Evolutionary conservation across 768 basidiomycete genomes (phyloP).

Genomic region (Lentinula detonsa): DNA sequence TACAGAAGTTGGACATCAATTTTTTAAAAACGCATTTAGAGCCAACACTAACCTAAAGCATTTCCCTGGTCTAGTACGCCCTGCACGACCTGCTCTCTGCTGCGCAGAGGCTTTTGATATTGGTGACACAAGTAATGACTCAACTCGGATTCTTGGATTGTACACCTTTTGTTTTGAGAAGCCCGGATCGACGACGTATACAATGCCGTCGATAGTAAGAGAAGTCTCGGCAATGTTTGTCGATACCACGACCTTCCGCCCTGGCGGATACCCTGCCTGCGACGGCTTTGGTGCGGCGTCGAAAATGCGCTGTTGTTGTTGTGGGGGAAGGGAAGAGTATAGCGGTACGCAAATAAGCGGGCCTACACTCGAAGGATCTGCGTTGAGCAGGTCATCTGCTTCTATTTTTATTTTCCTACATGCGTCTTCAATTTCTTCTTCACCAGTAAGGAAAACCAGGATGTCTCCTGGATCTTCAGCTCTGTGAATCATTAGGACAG

Average conservation of each 20-base stretch:
- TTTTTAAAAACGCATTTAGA: not conserved
- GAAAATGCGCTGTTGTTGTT: conserved; percentile 96
- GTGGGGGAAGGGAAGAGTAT: conserved; percentile 91
- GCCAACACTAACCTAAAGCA: conserved; percentile 52
- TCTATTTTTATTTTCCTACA: conserved; percentile 91
- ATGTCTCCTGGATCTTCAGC: conserved; percentile 93
- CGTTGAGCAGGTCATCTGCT: conserved; percentile 74
- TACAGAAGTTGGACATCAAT: not conserved
- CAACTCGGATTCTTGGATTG: conserved; percentile 95
- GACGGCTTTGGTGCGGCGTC: conserved; percentile 73
- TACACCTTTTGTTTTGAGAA: conserved; percentile 99
- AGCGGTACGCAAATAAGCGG: conserved; percentile 88
- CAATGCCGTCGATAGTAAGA: conserved; percentile 96
- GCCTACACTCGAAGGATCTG: conserved; percentile 71
- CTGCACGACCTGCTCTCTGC: conserved; percentile 94
- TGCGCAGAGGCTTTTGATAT: conserved; percentile 97
- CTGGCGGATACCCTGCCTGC: conserved; percentile 64
- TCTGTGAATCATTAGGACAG: conserved; percentile 95
- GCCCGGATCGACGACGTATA: conserved; percentile 98
- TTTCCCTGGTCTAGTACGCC: conserved; percentile 93
- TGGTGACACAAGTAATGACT: conserved; percentile 86
- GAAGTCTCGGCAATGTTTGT: conserved; percentile 99
- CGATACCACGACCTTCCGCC: conserved; percentile 90
- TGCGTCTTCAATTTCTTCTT: conserved; percentile 96
- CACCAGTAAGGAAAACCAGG: conserved; percentile 93